phyloP scores from a whole-genome alignment of 495 filamentous ascomycete genomes.

The Cudoniella acicularis region DNA sequence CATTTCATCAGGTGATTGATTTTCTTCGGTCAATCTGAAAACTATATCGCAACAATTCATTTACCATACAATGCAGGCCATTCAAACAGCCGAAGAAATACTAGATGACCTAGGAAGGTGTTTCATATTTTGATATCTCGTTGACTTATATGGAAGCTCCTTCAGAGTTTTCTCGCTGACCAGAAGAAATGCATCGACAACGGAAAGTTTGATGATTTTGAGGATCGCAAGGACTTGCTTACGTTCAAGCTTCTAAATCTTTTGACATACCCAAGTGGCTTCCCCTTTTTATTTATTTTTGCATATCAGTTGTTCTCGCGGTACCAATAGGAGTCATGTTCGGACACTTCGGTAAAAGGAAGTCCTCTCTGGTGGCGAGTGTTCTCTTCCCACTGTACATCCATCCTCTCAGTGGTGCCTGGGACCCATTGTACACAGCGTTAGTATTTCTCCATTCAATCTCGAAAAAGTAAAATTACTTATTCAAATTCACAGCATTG shows the following conservation, averaged over 20 bases:
- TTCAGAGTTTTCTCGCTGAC: no score
- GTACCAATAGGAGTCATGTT: neutral
- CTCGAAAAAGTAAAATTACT: neutral
- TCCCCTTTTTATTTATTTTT: neutral
- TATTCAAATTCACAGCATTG: conserved; percentile 15
- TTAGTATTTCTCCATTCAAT: neutral
- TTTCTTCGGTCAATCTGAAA: no score
- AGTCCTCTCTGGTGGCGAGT: conserved; percentile 5
- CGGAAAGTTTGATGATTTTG: no score
- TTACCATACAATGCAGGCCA: no score
- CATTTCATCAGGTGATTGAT: no score
- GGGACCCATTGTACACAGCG: conserved; percentile 38
- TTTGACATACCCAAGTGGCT: neutral
- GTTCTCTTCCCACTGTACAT: conserved; percentile 47
- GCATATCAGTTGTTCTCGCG: neutral
- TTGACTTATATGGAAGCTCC: no score
- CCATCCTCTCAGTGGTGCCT: conserved; percentile 40
- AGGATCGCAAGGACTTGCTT: no score
- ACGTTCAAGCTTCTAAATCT: neutral
- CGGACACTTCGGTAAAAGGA: neutral
- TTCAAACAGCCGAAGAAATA: no score
- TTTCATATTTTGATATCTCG: no score
- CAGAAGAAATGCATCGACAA: no score
- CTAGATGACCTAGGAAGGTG: no score
- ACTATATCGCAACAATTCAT: no score